Conservation (phyloP, 192 early-diverging fungal genomes). For the Coemansia sp. region DNA sequence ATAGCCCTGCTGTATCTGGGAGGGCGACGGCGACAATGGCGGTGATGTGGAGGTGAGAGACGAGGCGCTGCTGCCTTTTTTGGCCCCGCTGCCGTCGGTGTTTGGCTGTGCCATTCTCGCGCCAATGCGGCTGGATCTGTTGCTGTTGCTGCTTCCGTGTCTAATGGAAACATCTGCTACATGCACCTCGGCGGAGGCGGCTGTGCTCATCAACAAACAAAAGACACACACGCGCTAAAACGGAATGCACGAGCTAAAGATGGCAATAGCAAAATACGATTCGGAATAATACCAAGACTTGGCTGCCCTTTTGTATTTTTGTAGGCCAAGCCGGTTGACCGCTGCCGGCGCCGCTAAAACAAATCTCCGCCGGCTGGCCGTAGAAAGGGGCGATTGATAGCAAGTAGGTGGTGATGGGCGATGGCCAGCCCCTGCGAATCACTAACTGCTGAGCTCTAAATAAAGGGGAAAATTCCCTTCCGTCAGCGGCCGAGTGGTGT, state of each 20-base stretch:
- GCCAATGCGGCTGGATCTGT: conserved; percentile 9
- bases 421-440: background rate
- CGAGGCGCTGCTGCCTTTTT: conserved; percentile 12
- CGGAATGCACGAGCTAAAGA: background rate
- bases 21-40: conserved; percentile 5
- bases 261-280: background rate
- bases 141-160: conserved; percentile 23
- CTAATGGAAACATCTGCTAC: conserved; percentile 37
- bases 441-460: background rate
- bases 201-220: conserved; percentile 42
- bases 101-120: conserved; percentile 9
- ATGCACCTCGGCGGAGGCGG: conserved; percentile 40
- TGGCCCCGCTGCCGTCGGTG: background rate
- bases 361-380: background rate
- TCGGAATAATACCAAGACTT: background rate
- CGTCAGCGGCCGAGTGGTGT: background rate
- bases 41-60: conserved; percentile 12
- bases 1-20: conserved; percentile 4
- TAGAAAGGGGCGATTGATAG: conserved; percentile 2
- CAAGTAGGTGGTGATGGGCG: conserved; percentile 7
- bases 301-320: background rate
- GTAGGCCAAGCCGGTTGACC: background rate
- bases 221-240: background rate
- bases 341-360: background rate
- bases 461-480: background rate